Evolutionary conservation across 768 basidiomycete genomes (phyloP), one percentile per base, ranked within the genome.

Genomic region (Porpolomopsis calyptriformis): DNA sequence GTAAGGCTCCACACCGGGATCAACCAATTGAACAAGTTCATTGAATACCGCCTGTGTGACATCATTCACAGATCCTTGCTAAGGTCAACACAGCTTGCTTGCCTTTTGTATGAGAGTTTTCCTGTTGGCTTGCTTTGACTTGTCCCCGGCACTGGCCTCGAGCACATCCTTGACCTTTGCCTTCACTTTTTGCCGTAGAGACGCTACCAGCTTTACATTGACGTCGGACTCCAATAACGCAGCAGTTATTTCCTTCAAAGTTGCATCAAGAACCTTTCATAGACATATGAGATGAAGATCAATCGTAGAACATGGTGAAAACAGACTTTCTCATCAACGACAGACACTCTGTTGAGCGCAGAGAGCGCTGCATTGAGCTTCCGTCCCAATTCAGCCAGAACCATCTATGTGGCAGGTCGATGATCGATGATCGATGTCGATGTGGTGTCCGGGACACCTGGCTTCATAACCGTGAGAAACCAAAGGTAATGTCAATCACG

Each of bases 181-280:
- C 64, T 93, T 92, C 57, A 98, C 90, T 62, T 90, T 91, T 52
- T 84, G 80, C 52, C 91, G 78, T 46, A 96, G 63, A 31, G 79
- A 78, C 4, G 89, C 77, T 16, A 97, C 96, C 18, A 98, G 78
- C 62, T 94, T 96, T 56, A 99, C 94, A 60, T 99, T 99, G 53
- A 99, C 94, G 66, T 99, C 96, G 16, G 92, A 84, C 64, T 98
- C 93, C 36, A 99, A 76, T 25, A 98, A 69, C 8, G 94, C 94
- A 20, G 90, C 76, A 39, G 88, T 91, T 51, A 99, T 87, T 66
- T 96, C 91, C 66, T 97, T 98, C 51, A 99, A 78, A 12, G 88
- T 79, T 3, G 81, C 78, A 69, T 99, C 96, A 58, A 99, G 80
- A 40, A 90, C 88, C 93, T 97, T 44, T 19, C 16, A 19, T 11